Base-by-base conservation (phyloP, 345 rosid species). In the Euphorbia tirucalli region DNA sequence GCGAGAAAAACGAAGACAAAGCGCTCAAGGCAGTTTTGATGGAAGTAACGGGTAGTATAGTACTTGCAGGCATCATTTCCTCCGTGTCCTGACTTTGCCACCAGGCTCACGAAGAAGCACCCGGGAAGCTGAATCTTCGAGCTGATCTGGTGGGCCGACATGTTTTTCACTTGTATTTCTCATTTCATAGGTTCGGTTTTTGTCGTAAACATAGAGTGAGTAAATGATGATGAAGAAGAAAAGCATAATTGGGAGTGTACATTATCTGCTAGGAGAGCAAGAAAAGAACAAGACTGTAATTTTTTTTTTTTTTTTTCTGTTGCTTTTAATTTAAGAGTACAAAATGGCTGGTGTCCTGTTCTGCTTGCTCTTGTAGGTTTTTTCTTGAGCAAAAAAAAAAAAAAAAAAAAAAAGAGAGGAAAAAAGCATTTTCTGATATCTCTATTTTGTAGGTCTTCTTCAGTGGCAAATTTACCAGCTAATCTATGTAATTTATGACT, bases 1-100 rank as follows among this genome's bases (percentile, higher is more conserved):
- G 87, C 79, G 99, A 77, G 99, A 92, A 74, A 90, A 95, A 82
- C 84, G 94, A 71, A 72, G 94, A 82, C 98, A 85, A 63, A 85
- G 66, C 14, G 91, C 88, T 62, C 90, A 80, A 65, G 97, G 87
- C 61, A 81, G 90, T 70, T 85, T 75, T 21, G 90, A 86, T 50
- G 90, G 79, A 39, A 62, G 72, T 3, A 83, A 75, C 21, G 75
- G 84, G n/a, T 82, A 82, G 71, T 30, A 11, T 46, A 46, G 18
- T 46, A 46, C 18, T n/a, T 21, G 7, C 2, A 8, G 39, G 30
- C 77, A 32, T 21, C 56, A 70, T 50, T 35, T 22, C 52, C 65
- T 35, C 52, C 3, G 19, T 25, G 55, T 28, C 64, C 39, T 44
- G 66, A 48, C 54, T 64, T 35, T 50, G 64, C 48, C 65, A 9